Conservation (phyloP, 2,329 filamentous ascomycete species). For the Pestalotiopsis sp. region DNA sequence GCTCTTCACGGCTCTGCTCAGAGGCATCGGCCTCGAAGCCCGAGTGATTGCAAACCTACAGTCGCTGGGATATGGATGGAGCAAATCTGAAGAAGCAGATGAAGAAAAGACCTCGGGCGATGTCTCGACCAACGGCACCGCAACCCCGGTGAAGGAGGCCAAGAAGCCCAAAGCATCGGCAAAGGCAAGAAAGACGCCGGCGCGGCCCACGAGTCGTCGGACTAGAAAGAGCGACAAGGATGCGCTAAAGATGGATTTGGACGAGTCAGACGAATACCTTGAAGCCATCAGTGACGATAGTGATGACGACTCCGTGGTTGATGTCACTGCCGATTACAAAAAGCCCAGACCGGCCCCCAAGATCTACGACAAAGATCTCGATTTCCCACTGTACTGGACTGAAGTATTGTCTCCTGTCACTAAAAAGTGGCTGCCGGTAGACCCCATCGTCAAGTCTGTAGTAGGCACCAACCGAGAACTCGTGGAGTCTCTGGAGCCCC, state of each 20-base stretch:
- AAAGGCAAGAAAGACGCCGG: slow-evolving; percentile 21
- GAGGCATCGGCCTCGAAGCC: slow-evolving; percentile 80
- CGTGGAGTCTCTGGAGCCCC: slow-evolving; percentile 76
- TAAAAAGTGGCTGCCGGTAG: slow-evolving; percentile 77
- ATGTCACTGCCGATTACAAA: slow-evolving; percentile 48
- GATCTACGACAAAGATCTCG: slow-evolving; percentile 74
- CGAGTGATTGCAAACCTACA: slow-evolving; percentile 85
- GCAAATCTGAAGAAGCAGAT: slow-evolving; percentile 78
- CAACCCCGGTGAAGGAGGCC: slow-evolving; percentile 16
- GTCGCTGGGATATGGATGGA: slow-evolving; percentile 88
- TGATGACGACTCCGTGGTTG: slow-evolving; percentile 62
- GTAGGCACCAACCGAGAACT: slow-evolving; percentile 75
- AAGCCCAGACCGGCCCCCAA: slow-evolving; percentile 42
- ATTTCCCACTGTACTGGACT: slow-evolving; percentile 90
- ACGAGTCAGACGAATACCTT: slow-evolving; percentile 50
- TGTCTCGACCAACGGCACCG: slow-evolving; percentile 17
- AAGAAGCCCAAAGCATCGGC: slow-evolving; percentile 13
- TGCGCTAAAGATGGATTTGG: slow-evolving; percentile 29
- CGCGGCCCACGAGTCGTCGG: slow-evolving; percentile 25
- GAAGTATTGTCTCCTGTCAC: slow-evolving; percentile 85
- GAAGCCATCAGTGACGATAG: slow-evolving; percentile 54
- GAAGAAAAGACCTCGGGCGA: slow-evolving; percentile 42
- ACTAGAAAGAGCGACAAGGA: slow-evolving; percentile 27
- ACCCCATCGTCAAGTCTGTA: slow-evolving; percentile 69
- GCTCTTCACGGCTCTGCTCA: slow-evolving; percentile 82